A percentile compares a stretch with the other conserved stretches of the same genome.
Conservation (phyloP, 176 grass and related monocot genomes). For the Microstegium vimineum region DNA sequence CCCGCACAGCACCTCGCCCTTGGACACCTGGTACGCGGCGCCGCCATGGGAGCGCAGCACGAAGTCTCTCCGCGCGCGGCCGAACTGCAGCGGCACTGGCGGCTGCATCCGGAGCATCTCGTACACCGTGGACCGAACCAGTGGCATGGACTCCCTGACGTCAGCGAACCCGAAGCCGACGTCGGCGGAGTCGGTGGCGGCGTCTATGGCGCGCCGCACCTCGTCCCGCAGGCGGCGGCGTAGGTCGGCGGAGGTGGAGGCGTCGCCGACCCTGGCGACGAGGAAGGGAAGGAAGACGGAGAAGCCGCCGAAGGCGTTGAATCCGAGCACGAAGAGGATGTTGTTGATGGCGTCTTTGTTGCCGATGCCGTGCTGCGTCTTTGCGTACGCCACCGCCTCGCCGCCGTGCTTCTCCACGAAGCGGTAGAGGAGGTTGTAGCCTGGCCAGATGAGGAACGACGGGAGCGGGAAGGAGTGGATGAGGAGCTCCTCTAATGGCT, state of each 20-base stretch:
- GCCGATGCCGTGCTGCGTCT: slow-evolving; percentile 28
- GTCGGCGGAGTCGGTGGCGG: too few species aligned
- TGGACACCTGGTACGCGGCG: slow-evolving; percentile 31
- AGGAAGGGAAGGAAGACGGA: slow-evolving; percentile 60
- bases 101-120: slow-evolving; percentile 76
- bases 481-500: slow-evolving; percentile 81
- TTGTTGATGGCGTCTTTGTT: slow-evolving; percentile 71
- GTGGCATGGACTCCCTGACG: slow-evolving; percentile 53
- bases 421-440: slow-evolving; percentile 59
- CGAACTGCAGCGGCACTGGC: slow-evolving; percentile 80
- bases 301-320: slow-evolving; percentile 91
- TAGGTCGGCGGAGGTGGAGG: slow-evolving; percentile 15
- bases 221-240: slow-evolving; percentile 32
- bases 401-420: slow-evolving; percentile 61
- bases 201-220: slow-evolving; percentile 39
- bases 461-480: slow-evolving; percentile 79
- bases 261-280: slow-evolving; percentile 34
- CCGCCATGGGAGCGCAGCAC: slow-evolving; percentile 52
- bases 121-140: slow-evolving; percentile 68
- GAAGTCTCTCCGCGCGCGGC: slow-evolving; percentile 63
- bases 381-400: slow-evolving; percentile 30
- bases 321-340: slow-evolving; percentile 86
- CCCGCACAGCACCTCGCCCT: slow-evolving; percentile 84
- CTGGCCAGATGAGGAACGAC: slow-evolving; percentile 39
- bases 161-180: slow-evolving; percentile 35